phyloP scores from a whole-genome alignment of 305 asterid genomes.

The Fraxinus velutina region DNA sequence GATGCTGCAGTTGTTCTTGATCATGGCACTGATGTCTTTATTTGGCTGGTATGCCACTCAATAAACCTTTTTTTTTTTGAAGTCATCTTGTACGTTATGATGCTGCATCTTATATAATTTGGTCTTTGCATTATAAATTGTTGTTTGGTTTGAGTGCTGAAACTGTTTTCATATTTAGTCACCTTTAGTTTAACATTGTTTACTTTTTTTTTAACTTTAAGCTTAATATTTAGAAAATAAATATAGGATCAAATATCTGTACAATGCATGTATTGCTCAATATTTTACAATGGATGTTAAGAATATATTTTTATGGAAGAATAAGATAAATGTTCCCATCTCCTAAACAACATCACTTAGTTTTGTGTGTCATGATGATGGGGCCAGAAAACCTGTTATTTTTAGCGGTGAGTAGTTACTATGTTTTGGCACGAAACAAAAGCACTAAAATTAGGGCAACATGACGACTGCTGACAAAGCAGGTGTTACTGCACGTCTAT shows the following conservation, averaged over 20 bases:
- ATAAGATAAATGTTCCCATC: constrained; percentile 5
- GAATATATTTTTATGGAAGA: constrained; percentile 14
- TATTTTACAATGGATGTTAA: neutral
- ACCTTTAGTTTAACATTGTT: constrained; percentile 16
- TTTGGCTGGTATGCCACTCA: constrained; percentile 74
- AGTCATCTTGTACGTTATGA: constrained; percentile 2
- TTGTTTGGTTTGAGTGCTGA: constrained; percentile 5
- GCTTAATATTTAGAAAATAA: neutral
- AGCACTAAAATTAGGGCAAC: neutral
- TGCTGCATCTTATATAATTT: neutral
- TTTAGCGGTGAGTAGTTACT: neutral
- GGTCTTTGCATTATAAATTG: neutral
- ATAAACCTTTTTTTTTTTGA: constrained; percentile 8
- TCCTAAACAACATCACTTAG: constrained; percentile 2
- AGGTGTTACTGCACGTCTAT: neutral
- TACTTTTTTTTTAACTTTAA: neutral
- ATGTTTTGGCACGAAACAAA: neutral
- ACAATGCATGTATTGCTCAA: neutral
- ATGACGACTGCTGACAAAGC: neutral
- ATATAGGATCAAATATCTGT: neutral
- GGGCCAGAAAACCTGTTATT: neutral
- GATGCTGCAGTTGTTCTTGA: constrained; percentile 98
- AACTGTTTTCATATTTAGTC: constrained; percentile 2
- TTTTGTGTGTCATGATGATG: constrained; percentile 13
- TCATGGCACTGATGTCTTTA: constrained; percentile 95